A percentile compares a stretch with the other conserved stretches of the same genome.
Conservation (phyloP, 305 asterid genomes). For the Ajuga reptans region DNA sequence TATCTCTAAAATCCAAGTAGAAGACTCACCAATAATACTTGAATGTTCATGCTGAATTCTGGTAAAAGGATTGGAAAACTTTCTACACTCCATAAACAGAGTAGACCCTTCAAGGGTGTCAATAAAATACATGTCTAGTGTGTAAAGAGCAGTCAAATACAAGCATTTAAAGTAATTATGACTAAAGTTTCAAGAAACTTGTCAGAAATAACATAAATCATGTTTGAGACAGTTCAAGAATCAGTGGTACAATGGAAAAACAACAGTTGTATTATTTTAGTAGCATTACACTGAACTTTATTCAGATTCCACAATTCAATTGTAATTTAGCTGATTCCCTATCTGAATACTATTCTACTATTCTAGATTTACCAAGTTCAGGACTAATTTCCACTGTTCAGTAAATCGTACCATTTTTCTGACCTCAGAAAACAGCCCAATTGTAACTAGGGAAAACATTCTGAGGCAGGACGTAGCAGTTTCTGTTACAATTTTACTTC, state of each 20-base stretch:
- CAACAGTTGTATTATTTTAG: conserved; percentile 5
- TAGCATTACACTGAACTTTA: neutral
- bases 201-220: too few relatives aligned
- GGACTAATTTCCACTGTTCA: neutral
- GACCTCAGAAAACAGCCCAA: neutral
- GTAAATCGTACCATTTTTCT: conserved; percentile 10
- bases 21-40: neutral
- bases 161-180: neutral
- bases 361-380: neutral
- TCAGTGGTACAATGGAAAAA: conserved; percentile 1
- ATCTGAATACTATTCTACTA: conserved; percentile 4
- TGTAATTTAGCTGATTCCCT: conserved; percentile 5
- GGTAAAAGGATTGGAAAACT: neutral
- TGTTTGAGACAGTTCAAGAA: neutral
- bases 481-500: conserved; percentile 3
- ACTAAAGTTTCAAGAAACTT: neutral
- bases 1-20: conserved; percentile 11
- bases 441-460: neutral
- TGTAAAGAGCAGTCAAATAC: neutral
- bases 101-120: neutral
- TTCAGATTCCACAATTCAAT: neutral
- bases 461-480: conserved; percentile 2
- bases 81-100: conserved; percentile 6
- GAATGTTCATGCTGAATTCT: conserved; percentile 6
- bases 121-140: neutral